Base-by-base conservation (phyloP, 1,139 yeast genomes). In the Candida pseudoviswanathii region DNA sequence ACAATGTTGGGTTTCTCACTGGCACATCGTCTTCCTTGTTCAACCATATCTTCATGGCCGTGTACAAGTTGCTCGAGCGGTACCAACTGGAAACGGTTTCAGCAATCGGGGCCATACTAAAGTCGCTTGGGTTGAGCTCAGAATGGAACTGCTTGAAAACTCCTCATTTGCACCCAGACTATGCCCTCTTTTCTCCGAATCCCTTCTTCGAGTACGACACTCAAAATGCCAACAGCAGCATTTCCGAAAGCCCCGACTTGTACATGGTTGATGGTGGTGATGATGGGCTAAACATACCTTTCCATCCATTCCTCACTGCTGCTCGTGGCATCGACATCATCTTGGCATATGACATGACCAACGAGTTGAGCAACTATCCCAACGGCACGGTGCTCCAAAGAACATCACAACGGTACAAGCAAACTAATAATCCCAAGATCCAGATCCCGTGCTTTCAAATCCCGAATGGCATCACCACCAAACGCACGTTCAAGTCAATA, bases 1-100 rank as follows among this genome's bases (percentile, higher is more conserved):
- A 89, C 62, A 85, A 85, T 58, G 79, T 82, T n/a, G 92, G 90
- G 0, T 88, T 85, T 58, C 65, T 89, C 7, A 75, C 85, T 22
- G 96, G 87, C 0, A 81, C 92, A 0, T 85, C 95, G 0, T 85
- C 95, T 0, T 81, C 89, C 1, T 64, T 87, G 25, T 88, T 85
- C 68, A 85, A 85, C 60, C 80, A 77, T 50, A 76, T 81, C 0
- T 69, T 83, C 47, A 59, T 76, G 5, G 72, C 73, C 47, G 61
- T 82, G 2, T 81, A 82, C 73, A 66, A 75, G 49, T 49, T 71
- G 36, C 66, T 79, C 9, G 61, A 77, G 2, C 61, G 68, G 33
- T 61, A 77, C 2, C 69, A 76, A 11, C 66, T 62, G 53, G 78
- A 72, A 36, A 64, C 75, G 0, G 64, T 73, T 11, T 52, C 60